Percentiles rank a stretch among this genome's conserved stretches.
Conservation (phyloP, 169 alveolate genomes). For the Cryptosporidium ryanae region DNA sequence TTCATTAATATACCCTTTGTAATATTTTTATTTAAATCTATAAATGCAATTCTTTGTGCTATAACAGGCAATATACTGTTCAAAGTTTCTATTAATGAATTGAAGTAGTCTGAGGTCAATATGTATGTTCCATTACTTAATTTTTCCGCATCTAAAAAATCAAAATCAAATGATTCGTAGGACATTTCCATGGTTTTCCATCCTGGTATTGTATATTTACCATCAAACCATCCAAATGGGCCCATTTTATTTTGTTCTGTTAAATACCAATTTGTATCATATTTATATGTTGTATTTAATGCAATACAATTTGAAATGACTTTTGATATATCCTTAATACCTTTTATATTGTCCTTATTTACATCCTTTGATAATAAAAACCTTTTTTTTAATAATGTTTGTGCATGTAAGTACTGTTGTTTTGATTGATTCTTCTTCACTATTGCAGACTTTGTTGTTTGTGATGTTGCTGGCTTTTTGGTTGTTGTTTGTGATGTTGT, state of each 20-base stretch:
- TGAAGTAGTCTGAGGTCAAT: conserved; percentile 17
- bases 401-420: conserved; percentile 55
- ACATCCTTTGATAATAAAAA: background rate
- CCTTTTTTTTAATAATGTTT: conserved; percentile 16
- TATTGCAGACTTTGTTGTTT: conserved; percentile 42
- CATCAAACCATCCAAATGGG: conserved; percentile 75
- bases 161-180: conserved; percentile 71
- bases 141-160: conserved; percentile 20
- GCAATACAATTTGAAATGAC: conserved; percentile 48
- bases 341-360: conserved; percentile 36
- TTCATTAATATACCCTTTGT: background rate
- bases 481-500: background rate
- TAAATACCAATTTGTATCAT: conserved; percentile 41
- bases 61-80: conserved; percentile 47
- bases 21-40: background rate
- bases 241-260: conserved; percentile 71
- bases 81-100: conserved; percentile 21
- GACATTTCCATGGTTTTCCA: conserved; percentile 68
- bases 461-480: background rate
- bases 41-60: conserved; percentile 58
- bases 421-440: conserved; percentile 18
- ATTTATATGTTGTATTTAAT: conserved; percentile 52
- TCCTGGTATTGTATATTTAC: conserved; percentile 73
- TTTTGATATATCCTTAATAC: conserved; percentile 19
- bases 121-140: conserved; percentile 61